Evolutionary conservation across 768 basidiomycete species (phyloP).

Genomic region (Baorangia bicolor): DNA sequence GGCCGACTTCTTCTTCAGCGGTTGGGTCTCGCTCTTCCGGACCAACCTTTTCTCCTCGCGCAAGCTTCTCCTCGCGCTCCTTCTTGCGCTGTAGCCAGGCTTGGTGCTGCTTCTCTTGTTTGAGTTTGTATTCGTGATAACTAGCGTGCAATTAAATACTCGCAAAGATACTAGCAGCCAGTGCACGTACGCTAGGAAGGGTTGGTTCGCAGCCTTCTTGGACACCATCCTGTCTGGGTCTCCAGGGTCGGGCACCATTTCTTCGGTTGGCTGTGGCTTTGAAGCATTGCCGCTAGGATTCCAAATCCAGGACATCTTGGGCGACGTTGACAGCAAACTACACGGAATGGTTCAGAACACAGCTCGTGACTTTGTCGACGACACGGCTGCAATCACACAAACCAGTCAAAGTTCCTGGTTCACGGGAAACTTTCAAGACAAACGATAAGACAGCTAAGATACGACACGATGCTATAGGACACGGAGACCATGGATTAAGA

Average conservation of each 20-base stretch:
- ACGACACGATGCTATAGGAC: constrained; percentile 22
- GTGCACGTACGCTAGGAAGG: constrained; percentile 73
- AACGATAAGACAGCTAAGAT: constrained; percentile 3
- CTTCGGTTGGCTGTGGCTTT: constrained; percentile 39
- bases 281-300: constrained; percentile 41
- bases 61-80: constrained; percentile 70
- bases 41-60: constrained; percentile 69
- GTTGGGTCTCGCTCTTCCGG: constrained; percentile 76
- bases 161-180: not conserved
- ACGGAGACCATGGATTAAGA: constrained; percentile 26
- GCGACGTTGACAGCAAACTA: not conserved
- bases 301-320: constrained; percentile 65
- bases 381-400: not conserved
- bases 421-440: not conserved
- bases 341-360: not conserved
- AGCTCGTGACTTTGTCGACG: not conserved
- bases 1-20: constrained; percentile 61
- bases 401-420: not conserved
- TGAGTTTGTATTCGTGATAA: constrained; percentile 63
- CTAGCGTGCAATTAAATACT: constrained; percentile 35
- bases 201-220: constrained; percentile 79
- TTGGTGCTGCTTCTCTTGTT: constrained; percentile 57
- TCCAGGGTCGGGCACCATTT: constrained; percentile 60
- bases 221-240: constrained; percentile 71
- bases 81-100: constrained; percentile 71